Conservation (phyloP, 2,329 filamentous ascomycete genomes). For the Coniochaeta sp. region DNA sequence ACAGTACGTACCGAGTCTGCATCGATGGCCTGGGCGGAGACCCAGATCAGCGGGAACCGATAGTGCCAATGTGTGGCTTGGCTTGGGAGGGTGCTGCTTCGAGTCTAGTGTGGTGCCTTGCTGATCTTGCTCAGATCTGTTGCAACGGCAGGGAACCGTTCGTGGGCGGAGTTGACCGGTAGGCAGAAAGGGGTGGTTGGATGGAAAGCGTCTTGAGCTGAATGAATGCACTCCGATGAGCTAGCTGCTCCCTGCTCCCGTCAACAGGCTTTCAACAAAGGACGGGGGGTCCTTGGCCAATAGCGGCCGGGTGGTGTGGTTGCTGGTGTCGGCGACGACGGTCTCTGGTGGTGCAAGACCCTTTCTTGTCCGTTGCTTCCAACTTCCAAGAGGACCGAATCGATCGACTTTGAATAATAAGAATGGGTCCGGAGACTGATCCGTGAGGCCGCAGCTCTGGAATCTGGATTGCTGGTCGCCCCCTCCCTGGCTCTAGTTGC, state of each 20-base stretch:
- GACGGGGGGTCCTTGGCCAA: not conserved
- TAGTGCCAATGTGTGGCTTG: not conserved
- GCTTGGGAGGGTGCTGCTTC: not conserved
- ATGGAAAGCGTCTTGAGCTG: not conserved
- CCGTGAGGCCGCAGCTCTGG: not conserved
- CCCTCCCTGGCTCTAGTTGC: not conserved
- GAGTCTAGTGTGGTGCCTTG: not conserved
- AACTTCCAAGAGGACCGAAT: not conserved
- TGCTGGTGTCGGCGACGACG: not conserved
- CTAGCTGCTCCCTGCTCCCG: not conserved
- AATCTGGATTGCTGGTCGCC: not conserved
- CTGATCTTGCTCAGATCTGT: not conserved
- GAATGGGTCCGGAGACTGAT: not conserved
- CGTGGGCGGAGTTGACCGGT: not conserved
- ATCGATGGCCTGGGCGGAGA: slow-evolving; percentile 1
- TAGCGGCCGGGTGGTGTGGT: not conserved
- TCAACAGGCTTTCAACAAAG: not conserved
- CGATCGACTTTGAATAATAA: not conserved
- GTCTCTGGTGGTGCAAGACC: not conserved
- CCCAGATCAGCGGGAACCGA: not conserved
- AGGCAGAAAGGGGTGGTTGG: not conserved
- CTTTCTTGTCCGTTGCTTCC: not conserved
- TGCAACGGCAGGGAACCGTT: not conserved
- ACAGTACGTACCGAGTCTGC: not conserved
- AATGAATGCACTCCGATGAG: not conserved